Percentiles rank a stretch among this genome's conserved stretches.
Evolutionary conservation across 2,329 filamentous ascomycete genomes (phyloP).

Genomic region (Amesomyces nigricolor): DNA sequence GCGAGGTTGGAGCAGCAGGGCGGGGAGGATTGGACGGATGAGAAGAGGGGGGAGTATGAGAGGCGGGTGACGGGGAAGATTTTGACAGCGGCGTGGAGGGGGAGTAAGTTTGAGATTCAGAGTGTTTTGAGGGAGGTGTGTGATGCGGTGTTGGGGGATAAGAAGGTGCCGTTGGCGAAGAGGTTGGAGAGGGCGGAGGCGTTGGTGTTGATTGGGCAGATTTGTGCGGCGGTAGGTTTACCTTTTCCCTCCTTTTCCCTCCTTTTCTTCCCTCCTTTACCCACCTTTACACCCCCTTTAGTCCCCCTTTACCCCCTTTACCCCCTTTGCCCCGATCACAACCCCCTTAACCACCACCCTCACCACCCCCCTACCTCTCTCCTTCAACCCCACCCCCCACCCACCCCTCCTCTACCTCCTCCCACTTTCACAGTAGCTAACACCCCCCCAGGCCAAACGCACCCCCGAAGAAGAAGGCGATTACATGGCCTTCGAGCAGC

Average conservation of each 20-base stretch:
- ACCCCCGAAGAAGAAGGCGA: slow-evolving; percentile 96
- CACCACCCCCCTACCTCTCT: background rate
- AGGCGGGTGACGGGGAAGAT: slow-evolving; percentile 96
- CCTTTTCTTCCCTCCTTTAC: background rate
- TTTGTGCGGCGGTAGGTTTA: slow-evolving; percentile 71
- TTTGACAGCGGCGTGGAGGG: slow-evolving; percentile 90
- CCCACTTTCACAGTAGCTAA: background rate
- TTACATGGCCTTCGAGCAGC: slow-evolving; percentile 96
- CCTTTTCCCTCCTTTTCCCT: background rate
- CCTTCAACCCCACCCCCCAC: background rate
- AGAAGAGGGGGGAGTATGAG: slow-evolving; percentile 94
- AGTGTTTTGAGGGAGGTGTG: slow-evolving; percentile 92
- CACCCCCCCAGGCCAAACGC: slow-evolving; percentile 62
- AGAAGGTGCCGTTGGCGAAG: slow-evolving; percentile 76
- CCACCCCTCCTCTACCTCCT: background rate
- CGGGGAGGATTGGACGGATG: slow-evolving; percentile 96
- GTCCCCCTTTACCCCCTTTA: background rate
- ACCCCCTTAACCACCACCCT: background rate
- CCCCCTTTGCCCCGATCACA: background rate
- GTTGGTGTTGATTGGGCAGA: slow-evolving; percentile 78
- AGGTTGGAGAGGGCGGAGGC: slow-evolving; percentile 86
- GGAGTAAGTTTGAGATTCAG: slow-evolving; percentile 97
- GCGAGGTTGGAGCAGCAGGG: slow-evolving; percentile 89
- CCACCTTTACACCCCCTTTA: background rate
- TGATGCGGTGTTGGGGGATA: slow-evolving; percentile 75